These are phyloP conservation scores for Acanthamoeba royreba DNA, from an alignment of 208 protist genomes.

Conservation along the genomic window DNA sequence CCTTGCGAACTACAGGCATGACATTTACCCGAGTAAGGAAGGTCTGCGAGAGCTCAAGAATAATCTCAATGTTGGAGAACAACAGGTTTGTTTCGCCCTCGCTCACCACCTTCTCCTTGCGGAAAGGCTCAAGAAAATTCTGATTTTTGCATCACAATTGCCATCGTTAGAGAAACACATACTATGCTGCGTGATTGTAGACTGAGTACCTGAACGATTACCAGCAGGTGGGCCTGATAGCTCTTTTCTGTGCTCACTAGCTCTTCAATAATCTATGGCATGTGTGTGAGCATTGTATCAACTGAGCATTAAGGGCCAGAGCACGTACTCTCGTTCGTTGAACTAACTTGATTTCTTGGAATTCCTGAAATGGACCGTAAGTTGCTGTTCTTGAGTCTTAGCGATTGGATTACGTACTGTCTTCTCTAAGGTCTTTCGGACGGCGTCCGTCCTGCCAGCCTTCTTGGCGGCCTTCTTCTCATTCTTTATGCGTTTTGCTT, in stretches of 20 bases:
- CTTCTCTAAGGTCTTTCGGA: background rate
- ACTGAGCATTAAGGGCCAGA: too few species aligned
- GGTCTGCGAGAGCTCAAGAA: background rate
- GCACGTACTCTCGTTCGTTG: too few species aligned
- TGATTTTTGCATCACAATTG: too few species aligned
- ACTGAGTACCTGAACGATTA: background rate
- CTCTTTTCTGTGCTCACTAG: constrained; percentile 20
- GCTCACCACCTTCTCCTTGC: background rate
- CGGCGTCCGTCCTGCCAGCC: background rate
- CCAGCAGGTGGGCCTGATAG: background rate
- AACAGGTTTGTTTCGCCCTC: constrained; percentile 10
- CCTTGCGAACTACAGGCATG: too few species aligned
- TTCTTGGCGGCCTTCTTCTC: background rate
- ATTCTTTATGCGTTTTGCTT: background rate
- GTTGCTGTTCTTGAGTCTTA: too few species aligned
- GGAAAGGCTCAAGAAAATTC: constrained; percentile 9
- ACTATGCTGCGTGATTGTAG: too few species aligned
- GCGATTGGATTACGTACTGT: too few species aligned
- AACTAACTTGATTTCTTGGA: too few species aligned
- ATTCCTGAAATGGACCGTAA: too few species aligned
- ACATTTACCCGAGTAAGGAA: constrained; percentile 34
- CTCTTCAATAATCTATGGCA: background rate
- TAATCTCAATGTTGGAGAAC: constrained; percentile 47
- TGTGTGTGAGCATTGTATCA: too few species aligned
- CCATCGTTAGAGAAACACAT: background rate